Evolutionary conservation across 768 basidiomycete species (phyloP), one percentile per base, ranked within the genome.

Genomic region (Termitomyces sp.): DNA sequence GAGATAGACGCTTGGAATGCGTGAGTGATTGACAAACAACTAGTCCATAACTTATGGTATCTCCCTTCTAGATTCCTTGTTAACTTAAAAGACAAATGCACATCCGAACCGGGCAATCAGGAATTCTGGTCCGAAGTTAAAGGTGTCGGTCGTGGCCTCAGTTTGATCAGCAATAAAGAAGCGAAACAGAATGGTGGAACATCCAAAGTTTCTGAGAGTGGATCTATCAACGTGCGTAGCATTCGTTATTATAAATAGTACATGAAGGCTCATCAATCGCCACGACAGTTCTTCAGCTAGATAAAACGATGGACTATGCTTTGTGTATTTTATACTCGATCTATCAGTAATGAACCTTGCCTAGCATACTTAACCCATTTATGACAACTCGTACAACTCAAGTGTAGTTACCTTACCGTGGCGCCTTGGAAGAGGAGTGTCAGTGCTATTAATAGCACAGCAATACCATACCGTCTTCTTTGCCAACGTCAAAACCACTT

Each of bases 1-100:
- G 91, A 94, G 71, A 83, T 93, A 42, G 88, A 89, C 49, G 83
- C 83, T 37, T 94, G 92, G 92, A 94, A 94, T 73, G 74, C 69
- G 88, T 89, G 65, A 65, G 83, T 77, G 42, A 50, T 53, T 14
- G 25, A 20, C 25, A 25, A 57, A 56, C 45, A 34, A 45, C 54
- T 60, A 15, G 42, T 4, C 53, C 57, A 34, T 14, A 34, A 57
- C 38, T 56, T 50, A 37, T 31, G 20, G 10, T 47, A 3, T 29
- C 50, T 59, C 37, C 38, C 51, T 57, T 52, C 17, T 51, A 92
- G 91, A 15, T 91, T 92, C 69, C 63, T 93, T 50, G 72, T 69
- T 14, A 77, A 84, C 25, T 73, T 94, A 20, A 87, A 84, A 66
- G 68, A 78, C 12, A 81, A 77, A 12, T 92, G 90, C 65, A 59